Evolutionary conservation across 2,329 filamentous ascomycete genomes (phyloP), one percentile per base, ranked within the genome.

Genomic region (Hymenoscyphus albidus): DNA sequence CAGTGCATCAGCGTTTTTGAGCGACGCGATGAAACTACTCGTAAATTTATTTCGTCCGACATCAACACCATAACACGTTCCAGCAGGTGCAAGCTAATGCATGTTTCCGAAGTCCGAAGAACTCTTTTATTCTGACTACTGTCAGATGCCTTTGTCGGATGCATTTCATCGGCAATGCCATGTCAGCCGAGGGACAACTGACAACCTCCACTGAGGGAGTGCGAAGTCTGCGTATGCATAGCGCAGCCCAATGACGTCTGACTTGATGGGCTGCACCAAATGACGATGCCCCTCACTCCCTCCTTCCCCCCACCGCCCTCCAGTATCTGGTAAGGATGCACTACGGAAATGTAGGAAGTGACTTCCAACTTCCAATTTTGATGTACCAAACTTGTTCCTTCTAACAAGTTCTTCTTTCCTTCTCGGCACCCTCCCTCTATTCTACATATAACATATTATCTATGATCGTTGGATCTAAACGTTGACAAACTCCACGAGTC

Each of bases 241-340:
- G 44, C 56, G 60, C 51, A 35, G 32, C 18, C 51, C 48, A 42
- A 67, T 67, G 65, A 68, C 65, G 65, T 68, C 58, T 64, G 27
- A 62, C 18, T n/a, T 51, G 13, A 16, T 27, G 18, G 59, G 58
- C n/a, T 32, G 32, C 55, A 58, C 31, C 31, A 39, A 39, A 39
- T 59, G 57, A 59, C 57, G 57, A 62, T 32, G 16, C 10, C 48
- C 32, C 27, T 32, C 14, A 22, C 31, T 18, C 22, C 27, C 18
- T n/a, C 6, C 5, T 7, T 7, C 18, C n/a, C 42, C 42, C 42
- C 16, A 14, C 42, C 2, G 6, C 42, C 16, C 13, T 14, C 42
- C 16, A 16, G 14, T 2, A 35, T 35, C 35, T 27, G 40, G 14
- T 16, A 42, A 48, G 16, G 13, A 14, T 4, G 5, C n/a, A 10